These are phyloP conservation scores for Marasmius tenuissimus DNA, from an alignment of 1,284 basidiomycete genomes.

Conservation along the genomic window DNA sequence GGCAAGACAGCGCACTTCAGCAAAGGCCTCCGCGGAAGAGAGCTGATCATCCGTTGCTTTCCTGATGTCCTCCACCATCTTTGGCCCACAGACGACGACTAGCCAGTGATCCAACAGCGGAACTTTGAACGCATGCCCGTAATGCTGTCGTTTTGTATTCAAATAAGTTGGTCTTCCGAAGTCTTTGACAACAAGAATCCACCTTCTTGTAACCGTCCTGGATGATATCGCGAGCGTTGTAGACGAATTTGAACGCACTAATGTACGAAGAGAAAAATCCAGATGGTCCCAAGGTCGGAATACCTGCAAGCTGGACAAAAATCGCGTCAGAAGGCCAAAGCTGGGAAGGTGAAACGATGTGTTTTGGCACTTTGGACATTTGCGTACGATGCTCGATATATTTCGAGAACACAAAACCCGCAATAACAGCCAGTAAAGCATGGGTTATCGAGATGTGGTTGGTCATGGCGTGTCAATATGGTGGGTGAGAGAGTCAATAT, in stretches of 20 bases:
- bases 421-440: not conserved
- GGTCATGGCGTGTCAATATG: not conserved
- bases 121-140: constrained; percentile 27
- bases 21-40: constrained; percentile 24
- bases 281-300: constrained; percentile 10
- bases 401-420: not conserved
- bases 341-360: not conserved
- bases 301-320: constrained; percentile 5
- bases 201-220: constrained; percentile 14
- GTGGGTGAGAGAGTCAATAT: too few relatives aligned
- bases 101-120: constrained; percentile 27
- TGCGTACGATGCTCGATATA: not conserved
- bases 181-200: not conserved
- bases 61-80: constrained; percentile 32
- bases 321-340: not conserved
- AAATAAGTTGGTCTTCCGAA: not conserved
- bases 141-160: constrained; percentile 4
- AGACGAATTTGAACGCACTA: constrained; percentile 4
- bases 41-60: constrained; percentile 30
- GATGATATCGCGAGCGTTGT: constrained; percentile 7
- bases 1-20: constrained; percentile 20
- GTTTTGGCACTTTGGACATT: not conserved
- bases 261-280: constrained; percentile 6
- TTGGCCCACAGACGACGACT: constrained; percentile 26
- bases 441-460: not conserved